Base-by-base conservation (phyloP, 371 early-diverging fungal genomes). In the Apophysomyces elegans region DNA sequence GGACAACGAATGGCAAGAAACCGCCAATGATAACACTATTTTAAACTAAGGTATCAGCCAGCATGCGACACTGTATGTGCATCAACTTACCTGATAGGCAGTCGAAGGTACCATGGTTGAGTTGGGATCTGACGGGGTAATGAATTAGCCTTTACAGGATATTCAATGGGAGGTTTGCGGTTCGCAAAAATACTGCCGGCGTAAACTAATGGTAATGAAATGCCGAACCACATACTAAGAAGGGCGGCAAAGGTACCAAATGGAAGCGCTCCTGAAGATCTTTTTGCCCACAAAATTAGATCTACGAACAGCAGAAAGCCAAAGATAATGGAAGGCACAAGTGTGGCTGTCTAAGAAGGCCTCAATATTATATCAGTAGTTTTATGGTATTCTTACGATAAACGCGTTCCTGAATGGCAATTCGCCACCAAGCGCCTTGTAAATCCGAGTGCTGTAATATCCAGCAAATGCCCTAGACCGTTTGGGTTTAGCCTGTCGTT, bases 71-170 rank as follows among this genome's bases (percentile, higher is more conserved):
- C 54, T 46, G 4, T 41, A 41, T 13, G 41, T 41, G 13, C 13
- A 8, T 41, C 11, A 8, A 35, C 76, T 70, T 77, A 83, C 84
- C 75, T 75, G 44, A 71, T 69, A 26, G 73, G 64, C 11, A 84
- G 78, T 21, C 84, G 84, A 26, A 96, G 80, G 72, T 93, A 94
- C 67, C 85, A 84, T n/a, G 90, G 85, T 78, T 93, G 91, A 38
- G 91, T 90, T 6, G 96, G 96, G 61, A 96, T 91, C 77, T 95
- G 96, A 18, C 96, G 86, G 14, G 96, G 96, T 62, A 95, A 95
- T 81, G 95, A 95, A 79, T 95, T 95, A 8, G 95, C 93, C 8
- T 88, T 87, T 37, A 93, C 93, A 1, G 96, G 95, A 64, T 90
- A 85, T 63, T 91, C 89, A 60, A 92, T 86, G 12, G 72, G 69